A percentile compares a stretch with the other conserved stretches of the same genome.
phyloP scores from a whole-genome alignment of 2,329 filamentous ascomycete species.

The Fusarium caatingaense region DNA sequence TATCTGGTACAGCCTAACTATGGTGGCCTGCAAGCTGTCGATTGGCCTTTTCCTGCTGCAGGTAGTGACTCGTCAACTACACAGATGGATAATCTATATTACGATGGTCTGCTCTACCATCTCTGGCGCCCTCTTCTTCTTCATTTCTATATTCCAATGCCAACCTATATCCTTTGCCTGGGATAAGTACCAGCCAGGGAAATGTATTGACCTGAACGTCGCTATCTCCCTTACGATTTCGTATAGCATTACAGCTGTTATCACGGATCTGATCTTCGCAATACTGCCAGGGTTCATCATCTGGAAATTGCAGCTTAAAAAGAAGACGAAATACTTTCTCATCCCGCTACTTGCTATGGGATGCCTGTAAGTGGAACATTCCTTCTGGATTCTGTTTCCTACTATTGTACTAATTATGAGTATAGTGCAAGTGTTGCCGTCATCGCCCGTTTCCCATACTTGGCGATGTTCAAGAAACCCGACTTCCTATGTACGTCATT shows the following conservation, averaged over 20 bases:
- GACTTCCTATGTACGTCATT: constrained; percentile 54
- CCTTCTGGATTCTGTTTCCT: background rate
- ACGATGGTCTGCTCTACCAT: constrained; percentile 44
- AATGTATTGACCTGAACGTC: constrained; percentile 50
- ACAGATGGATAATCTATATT: constrained; percentile 44
- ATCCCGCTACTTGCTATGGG: constrained; percentile 65
- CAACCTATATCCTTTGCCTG: constrained; percentile 46
- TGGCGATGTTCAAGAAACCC: constrained; percentile 47
- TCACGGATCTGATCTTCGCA: constrained; percentile 61
- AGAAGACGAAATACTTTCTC: constrained; percentile 60
- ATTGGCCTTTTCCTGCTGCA: constrained; percentile 51
- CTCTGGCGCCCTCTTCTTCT: constrained; percentile 47
- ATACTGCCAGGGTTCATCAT: constrained; percentile 64
- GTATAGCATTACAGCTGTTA: constrained; percentile 59
- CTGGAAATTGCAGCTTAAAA: constrained; percentile 63
- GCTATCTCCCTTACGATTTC: constrained; percentile 61
- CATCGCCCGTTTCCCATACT: constrained; percentile 52
- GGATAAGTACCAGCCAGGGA: constrained; percentile 38
- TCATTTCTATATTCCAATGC: constrained; percentile 49
- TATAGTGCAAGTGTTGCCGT: constrained; percentile 55
- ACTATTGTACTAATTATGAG: background rate
- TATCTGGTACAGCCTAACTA: constrained; percentile 42
- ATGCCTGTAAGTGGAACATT: constrained; percentile 52
- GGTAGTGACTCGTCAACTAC: constrained; percentile 37
- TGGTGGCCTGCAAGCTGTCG: constrained; percentile 49